Conservation (phyloP, 495 filamentous ascomycete genomes). For the Aspergillus bridgeri region DNA sequence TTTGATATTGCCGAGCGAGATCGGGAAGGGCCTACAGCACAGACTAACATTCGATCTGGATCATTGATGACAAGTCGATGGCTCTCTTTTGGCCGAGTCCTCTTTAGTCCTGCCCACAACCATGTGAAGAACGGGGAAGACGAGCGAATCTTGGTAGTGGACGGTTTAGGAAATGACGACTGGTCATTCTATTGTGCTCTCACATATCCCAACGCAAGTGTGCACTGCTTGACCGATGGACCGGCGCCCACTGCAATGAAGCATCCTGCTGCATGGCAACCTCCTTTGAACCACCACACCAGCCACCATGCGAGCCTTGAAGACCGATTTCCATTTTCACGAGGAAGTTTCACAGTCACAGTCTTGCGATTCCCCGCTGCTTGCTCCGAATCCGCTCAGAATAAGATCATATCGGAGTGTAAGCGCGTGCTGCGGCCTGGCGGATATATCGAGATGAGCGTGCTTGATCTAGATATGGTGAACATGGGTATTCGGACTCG, state of each 20-base stretch:
- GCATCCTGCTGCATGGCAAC: conserved; percentile 47
- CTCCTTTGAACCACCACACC: conserved; percentile 81
- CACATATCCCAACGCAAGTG: conserved; percentile 78
- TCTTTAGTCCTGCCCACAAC: conserved; percentile 89
- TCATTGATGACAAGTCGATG: conserved; percentile 76
- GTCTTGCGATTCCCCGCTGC: conserved; percentile 84
- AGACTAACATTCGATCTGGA: conserved; percentile 80
- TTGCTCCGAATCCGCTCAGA: conserved; percentile 68
- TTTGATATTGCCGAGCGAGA: conserved; percentile 53
- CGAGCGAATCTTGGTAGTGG: conserved; percentile 75
- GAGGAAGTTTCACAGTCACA: conserved; percentile 79
- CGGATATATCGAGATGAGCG: conserved; percentile 81
- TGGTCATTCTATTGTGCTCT: conserved; percentile 98
- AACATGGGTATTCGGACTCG: conserved; percentile 79
- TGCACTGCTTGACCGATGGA: conserved; percentile 65
- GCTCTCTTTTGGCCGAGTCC: conserved; percentile 90
- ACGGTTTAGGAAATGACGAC: conserved; percentile 87
- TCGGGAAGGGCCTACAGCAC: conserved; percentile 60
- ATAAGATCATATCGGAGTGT: conserved; percentile 79
- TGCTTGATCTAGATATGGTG: conserved; percentile 82
- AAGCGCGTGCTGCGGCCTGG: conserved; percentile 87
- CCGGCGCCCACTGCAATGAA: conserved; percentile 30
- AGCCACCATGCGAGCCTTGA: conserved; percentile 66
- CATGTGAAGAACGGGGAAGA: conserved; percentile 62
- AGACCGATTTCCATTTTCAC: conserved; percentile 79